Evolutionary conservation across 1,284 basidiomycete genomes (phyloP), one percentile per base, ranked within the genome.

Genomic region (Apiotrichum montevideense): DNA sequence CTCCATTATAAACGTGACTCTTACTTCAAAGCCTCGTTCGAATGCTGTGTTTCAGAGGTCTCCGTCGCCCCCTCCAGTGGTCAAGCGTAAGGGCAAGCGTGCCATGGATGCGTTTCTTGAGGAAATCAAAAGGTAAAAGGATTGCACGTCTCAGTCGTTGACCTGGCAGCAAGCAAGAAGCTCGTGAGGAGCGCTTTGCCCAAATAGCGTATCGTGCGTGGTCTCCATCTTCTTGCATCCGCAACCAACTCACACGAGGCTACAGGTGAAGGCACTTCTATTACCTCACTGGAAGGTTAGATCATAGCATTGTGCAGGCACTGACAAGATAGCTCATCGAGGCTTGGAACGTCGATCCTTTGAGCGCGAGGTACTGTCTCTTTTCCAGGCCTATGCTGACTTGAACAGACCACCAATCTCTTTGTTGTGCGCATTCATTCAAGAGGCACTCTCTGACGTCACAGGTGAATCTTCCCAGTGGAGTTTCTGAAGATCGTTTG

Each of bases 61-160:
- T 9, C 56, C 53, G 0, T 61, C 59, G 3, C 50, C 83, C 1
- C 85, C 87, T 33, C 83, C 85, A 3, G 70, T 80, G 3, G 80
- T 84, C 0, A 87, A 83, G 67, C 85, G 87, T 0, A 92, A 88
- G 71, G 93, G 93, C 6, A 93, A 90, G 72, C 84, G 92, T 47
- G 90, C 88, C 0, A 96, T 96, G 90, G 92, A 95, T 73, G 78
- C 85, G 3, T 97, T 96, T 71, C 78, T 96, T 47, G 90, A 94
- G 67, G 91, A 95, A 75, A 89, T 96, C 61, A 97, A 96, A 76
- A 83, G 83, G 92, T 88, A 46, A 42, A 39, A 2, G 10, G 13
- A 9, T 15, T 9, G 13, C 37, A 9, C n/a, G 41, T 14, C 11
- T 42, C 41, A 15, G n/a, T 29, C 9, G 41, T 14, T 42, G 6